A percentile compares a stretch with the other conserved stretches of the same genome.
These are phyloP conservation scores for Tetrahymena malaccensis DNA, from an alignment of 73 alveolate species.

Conservation along the genomic window DNA sequence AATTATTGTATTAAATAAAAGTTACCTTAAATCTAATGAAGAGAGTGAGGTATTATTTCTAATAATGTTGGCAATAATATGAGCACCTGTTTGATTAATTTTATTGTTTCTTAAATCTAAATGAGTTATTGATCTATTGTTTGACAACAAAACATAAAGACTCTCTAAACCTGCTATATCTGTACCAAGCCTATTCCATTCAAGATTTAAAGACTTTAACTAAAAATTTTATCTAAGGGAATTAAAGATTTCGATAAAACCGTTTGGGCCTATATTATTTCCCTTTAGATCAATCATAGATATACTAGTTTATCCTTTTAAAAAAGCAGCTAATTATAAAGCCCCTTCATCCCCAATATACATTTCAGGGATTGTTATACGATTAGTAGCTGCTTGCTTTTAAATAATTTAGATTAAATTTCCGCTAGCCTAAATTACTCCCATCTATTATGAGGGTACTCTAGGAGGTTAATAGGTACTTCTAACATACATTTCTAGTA, in stretches of 20 bases:
- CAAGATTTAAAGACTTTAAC: conserved; percentile 5
- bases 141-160: conserved; percentile 10
- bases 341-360: conserved; percentile 41
- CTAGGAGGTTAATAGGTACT: background rate
- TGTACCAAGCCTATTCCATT: conserved; percentile 31
- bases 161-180: conserved; percentile 16
- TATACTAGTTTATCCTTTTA: conserved; percentile 19
- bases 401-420: conserved; percentile 10
- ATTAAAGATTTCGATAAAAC: conserved; percentile 15
- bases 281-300: conserved; percentile 28
- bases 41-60: conserved; percentile 22
- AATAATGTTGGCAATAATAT: conserved; percentile 15
- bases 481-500: background rate
- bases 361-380: conserved; percentile 31
- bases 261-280: conserved; percentile 17
- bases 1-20: background rate
- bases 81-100: conserved; percentile 17
- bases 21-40: conserved; percentile 2
- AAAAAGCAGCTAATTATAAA: conserved; percentile 4
- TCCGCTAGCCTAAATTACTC: background rate
- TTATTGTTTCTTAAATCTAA: conserved; percentile 18
- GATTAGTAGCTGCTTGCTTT: conserved; percentile 21
- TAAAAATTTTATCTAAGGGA: conserved; percentile 10
- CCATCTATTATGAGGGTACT: background rate
- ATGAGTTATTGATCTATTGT: conserved; percentile 19